A percentile compares a stretch with the other conserved stretches of the same genome.
phyloP scores from a whole-genome alignment of 257 asterid genomes.

The Cinchona pubescens region DNA sequence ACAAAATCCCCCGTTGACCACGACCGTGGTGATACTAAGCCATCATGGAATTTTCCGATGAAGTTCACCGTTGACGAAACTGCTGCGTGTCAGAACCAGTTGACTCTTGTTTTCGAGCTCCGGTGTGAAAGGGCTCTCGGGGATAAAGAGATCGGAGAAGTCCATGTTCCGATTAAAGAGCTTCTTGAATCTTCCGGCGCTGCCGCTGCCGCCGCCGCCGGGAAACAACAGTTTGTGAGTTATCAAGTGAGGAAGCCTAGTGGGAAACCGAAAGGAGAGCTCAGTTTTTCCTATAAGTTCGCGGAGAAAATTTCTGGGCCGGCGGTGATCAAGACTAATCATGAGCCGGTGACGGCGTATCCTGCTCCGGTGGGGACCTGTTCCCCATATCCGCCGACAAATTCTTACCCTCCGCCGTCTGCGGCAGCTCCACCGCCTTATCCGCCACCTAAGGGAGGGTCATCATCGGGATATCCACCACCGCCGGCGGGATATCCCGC shows the following conservation, averaged over 20 bases:
- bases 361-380: constrained; percentile 49
- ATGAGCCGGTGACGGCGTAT: constrained; percentile 41
- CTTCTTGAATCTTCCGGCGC: constrained; percentile 44
- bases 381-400: constrained; percentile 30
- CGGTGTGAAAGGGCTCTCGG: constrained; percentile 57
- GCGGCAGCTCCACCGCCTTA: constrained; percentile 3
- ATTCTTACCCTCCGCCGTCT: constrained; percentile 36
- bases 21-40: constrained; percentile 54
- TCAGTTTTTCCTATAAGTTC: constrained; percentile 57
- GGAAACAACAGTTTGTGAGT: constrained; percentile 44
- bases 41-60: constrained; percentile 63
- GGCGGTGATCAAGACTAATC: constrained; percentile 20
- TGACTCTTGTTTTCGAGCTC: constrained; percentile 48
- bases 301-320: constrained; percentile 32
- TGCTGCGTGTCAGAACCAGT: constrained; percentile 54
- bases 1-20: constrained; percentile 45
- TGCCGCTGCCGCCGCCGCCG: constrained; percentile 24
- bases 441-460: constrained; percentile 31
- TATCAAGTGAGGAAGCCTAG: constrained; percentile 76
- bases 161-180: constrained; percentile 57
- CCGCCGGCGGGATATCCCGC: neutral
- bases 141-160: constrained; percentile 64
- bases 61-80: constrained; percentile 60
- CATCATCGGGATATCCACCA: neutral
- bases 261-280: constrained; percentile 74